Base-by-base conservation (phyloP, 345 rosid genomes). In the Murraya paniculata region DNA sequence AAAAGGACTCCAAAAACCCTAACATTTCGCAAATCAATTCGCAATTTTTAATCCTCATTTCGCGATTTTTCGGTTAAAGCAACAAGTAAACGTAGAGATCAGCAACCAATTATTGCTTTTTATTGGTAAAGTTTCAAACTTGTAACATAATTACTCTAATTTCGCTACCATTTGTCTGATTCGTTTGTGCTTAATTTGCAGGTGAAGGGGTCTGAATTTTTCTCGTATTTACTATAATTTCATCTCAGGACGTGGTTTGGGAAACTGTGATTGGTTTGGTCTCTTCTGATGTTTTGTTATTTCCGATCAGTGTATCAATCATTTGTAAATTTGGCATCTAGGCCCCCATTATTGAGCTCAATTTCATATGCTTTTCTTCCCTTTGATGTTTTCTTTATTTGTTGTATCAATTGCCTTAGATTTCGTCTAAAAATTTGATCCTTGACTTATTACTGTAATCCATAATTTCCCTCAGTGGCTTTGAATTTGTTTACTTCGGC, bases 341-440 rank as follows among this genome's bases (percentile, higher is more conserved):
- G 74, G 83, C 81, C 84, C 41, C 90, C 85, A 1, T 84, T 88
- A 64, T 73, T 88, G 21, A 85, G 76, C 83, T 84, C 91, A 22
- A 78, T 88, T 72, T 84, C 94, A 1, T 85, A 85, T 59, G 81
- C 84, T 84, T 89, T 88, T 79, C 86, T 91, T 72, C 94, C 91
- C 25, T 91, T 86, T 4, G 90, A 88, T 87, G 90, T 86, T 25
- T 90, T 90, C 90, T 89, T 93, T 85, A 87, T 92, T 70, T 88
- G 92, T 78, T 91, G 92, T 84, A 84, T 93, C 78, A 89, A 95
- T 79, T 92, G 92, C 83, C 84, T 88, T 71, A 82, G 94, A 86
- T 95, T 91, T 81, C 97, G 96, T 77, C 88, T 91, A 16, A 92
- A 93, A 90, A 88, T 95, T 88, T 91, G 90, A 92, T 67, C 19